phyloP scores from a whole-genome alignment of 257 asterid species.

The Nicotiana obtusifolia region DNA sequence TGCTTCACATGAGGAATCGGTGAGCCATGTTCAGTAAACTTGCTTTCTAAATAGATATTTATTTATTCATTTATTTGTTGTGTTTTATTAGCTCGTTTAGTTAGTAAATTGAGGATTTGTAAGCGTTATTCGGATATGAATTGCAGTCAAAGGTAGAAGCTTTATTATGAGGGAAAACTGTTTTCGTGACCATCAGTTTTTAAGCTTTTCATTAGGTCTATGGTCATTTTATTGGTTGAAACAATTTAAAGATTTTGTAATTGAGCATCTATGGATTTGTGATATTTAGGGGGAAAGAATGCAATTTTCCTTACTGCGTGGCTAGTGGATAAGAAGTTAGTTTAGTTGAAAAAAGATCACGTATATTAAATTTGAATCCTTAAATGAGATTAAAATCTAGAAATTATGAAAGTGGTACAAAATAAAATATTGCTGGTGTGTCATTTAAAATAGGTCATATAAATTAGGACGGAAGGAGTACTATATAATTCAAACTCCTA shows the following conservation, averaged over 20 bases:
- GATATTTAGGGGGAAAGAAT: not conserved
- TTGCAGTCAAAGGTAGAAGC: not conserved
- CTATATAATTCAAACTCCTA: not conserved
- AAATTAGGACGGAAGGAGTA: not conserved
- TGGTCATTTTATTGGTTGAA: not conserved
- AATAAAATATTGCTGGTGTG: not conserved
- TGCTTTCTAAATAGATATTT: not conserved
- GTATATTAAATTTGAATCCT: too few relatives aligned
- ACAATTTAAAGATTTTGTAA: not conserved
- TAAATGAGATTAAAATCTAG: too few relatives aligned
- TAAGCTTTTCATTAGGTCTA: not conserved
- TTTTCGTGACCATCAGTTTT: not conserved
- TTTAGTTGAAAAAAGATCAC: not conserved
- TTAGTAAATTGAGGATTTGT: not conserved
- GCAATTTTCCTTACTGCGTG: not conserved
- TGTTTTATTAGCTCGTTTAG: not conserved
- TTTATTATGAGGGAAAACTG: not conserved
- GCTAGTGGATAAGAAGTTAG: not conserved
- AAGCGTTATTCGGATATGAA: not conserved
- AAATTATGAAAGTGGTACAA: too few relatives aligned
- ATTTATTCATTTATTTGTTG: not conserved
- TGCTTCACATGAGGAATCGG: slow-evolving; percentile 80
- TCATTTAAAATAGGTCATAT: not conserved
- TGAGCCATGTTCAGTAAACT: slow-evolving; percentile 17
- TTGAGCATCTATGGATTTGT: not conserved